Evolutionary conservation across 495 filamentous ascomycete genomes (phyloP).

Genomic region (Hypoxylon cercidicola): DNA sequence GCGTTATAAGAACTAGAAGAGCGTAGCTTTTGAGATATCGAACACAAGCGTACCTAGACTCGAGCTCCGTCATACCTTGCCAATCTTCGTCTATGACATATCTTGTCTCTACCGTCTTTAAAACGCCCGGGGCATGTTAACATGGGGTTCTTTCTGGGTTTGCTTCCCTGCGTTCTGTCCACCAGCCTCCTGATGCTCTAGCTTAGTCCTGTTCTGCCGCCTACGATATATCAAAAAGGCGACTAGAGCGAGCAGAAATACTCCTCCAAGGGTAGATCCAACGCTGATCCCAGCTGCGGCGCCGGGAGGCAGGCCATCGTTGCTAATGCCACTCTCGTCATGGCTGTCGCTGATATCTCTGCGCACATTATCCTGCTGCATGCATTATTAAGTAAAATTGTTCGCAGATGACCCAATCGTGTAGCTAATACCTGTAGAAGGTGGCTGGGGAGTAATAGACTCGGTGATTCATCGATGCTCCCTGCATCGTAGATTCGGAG

Average conservation of each 20-base stretch:
- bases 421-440: conserved; percentile 16
- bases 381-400: not conserved
- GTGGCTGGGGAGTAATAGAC: not conserved
- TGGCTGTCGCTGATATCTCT: conserved; percentile 3
- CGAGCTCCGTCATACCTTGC: no score
- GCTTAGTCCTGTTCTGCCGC: conserved; percentile 5
- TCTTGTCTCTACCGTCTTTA: not conserved
- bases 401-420: not conserved
- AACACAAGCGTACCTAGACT: no score
- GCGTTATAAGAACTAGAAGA: no score
- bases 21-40: no score
- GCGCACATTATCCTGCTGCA: not conserved
- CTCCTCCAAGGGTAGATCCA: conserved; percentile 27
- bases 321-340: not conserved
- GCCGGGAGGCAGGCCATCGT: conserved; percentile 13
- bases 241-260: conserved; percentile 28
- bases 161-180: not conserved
- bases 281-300: conserved; percentile 29
- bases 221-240: conserved; percentile 29
- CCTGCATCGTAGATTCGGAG: conserved; percentile 12
- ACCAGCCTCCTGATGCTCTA: conserved; percentile 6
- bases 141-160: conserved; percentile 18
- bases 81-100: no score
- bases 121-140: not conserved
- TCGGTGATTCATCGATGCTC: conserved; percentile 19